Conservation (phyloP, 1,284 basidiomycete species). For the Tylopilus sp. region DNA sequence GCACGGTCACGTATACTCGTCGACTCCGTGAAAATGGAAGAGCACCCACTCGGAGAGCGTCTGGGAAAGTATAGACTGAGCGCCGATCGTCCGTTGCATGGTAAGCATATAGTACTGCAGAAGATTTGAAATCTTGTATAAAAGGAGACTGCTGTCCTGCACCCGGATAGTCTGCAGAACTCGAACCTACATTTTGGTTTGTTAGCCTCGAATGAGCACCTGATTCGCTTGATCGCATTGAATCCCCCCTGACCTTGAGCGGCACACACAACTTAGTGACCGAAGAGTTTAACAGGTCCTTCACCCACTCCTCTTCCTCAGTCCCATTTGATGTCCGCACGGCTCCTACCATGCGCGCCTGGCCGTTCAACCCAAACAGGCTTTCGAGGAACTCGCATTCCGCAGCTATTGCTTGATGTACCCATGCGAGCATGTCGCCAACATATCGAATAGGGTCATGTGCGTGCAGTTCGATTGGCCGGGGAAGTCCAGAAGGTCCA, state of each 20-base stretch:
- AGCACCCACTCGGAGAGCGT: constrained; percentile 83
- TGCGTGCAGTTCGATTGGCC: constrained; percentile 97
- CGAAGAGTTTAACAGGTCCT: constrained; percentile 84
- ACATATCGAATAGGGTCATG: constrained; percentile 97
- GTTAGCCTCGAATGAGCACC: constrained; percentile 4
- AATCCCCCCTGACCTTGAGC: constrained; percentile 69
- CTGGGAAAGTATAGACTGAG: constrained; percentile 79
- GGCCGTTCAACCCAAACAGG: constrained; percentile 74
- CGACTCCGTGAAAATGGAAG: not conserved
- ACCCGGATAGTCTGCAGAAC: constrained; percentile 93
- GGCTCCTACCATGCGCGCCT: constrained; percentile 79
- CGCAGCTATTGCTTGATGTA: constrained; percentile 95
- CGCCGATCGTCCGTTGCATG: constrained; percentile 93
- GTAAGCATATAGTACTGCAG: constrained; percentile 94
- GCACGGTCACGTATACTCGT: constrained; percentile 1
- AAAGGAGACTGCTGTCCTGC: constrained; percentile 92
- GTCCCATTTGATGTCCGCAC: constrained; percentile 65
- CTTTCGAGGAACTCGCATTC: constrained; percentile 94
- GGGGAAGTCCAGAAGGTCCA: constrained; percentile 87
- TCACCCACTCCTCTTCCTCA: constrained; percentile 86
- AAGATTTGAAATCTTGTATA: constrained; percentile 94
- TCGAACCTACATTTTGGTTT: constrained; percentile 64
- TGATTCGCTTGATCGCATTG: not conserved
- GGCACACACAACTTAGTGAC: constrained; percentile 90
- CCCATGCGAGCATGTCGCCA: constrained; percentile 99